These are phyloP conservation scores for Pterocarpus santalinus DNA, from an alignment of 306 rosid genomes.

Conservation along the genomic window DNA sequence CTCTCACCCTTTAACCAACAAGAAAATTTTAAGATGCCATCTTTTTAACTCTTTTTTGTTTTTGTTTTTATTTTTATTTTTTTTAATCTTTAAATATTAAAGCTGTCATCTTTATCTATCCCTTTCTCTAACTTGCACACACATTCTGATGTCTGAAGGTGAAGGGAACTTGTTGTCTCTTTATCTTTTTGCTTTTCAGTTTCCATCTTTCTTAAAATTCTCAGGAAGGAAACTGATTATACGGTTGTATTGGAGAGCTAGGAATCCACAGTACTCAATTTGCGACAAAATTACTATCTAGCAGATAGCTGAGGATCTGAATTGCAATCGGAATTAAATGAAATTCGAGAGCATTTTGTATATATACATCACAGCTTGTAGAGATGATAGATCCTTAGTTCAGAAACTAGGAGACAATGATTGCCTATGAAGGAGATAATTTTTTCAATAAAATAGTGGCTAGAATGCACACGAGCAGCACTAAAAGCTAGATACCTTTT, in stretches of 20 bases:
- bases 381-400: conserved; percentile 48
- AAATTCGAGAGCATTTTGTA: conserved; percentile 21
- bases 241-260: not conserved
- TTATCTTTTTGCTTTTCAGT: not conserved
- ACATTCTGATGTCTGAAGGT: not conserved
- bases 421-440: conserved; percentile 12
- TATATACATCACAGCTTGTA: conserved; percentile 3
- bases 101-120: conserved; percentile 4
- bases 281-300: not conserved
- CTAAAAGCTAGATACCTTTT: conserved; percentile 4
- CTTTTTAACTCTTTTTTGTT: not conserved
- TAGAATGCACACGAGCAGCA: not conserved
- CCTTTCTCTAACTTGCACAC: not conserved
- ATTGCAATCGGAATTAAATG: not conserved
- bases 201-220: not conserved
- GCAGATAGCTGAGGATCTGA: conserved; percentile 38
- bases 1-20: not conserved
- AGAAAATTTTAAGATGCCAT: not conserved
- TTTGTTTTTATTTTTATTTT: too few relatives aligned
- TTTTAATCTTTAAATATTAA: not conserved
- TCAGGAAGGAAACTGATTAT: not conserved
- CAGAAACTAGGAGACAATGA: not conserved
- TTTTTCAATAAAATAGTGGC: conserved; percentile 18
- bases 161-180: conserved; percentile 3
- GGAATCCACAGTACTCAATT: conserved; percentile 10